Conservation (phyloP, 148 eudicot species). For the Vaccinium myrtillus region DNA sequence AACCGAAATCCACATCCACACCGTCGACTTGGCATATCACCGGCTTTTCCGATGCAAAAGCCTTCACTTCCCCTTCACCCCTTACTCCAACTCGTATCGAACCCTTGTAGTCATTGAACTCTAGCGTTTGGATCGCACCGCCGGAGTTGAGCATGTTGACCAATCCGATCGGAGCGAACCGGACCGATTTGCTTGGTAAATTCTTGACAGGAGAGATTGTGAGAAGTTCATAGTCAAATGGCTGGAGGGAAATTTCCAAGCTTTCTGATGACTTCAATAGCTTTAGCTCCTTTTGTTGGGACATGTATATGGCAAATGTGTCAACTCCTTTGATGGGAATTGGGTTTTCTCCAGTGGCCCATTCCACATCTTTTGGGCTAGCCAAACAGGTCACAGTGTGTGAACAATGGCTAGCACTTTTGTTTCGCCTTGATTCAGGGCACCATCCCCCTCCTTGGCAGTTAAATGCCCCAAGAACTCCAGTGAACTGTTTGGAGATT, state of each 20-base stretch:
- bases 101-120: background rate
- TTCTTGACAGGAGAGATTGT: conserved; percentile 14
- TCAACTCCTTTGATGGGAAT: conserved; percentile 12
- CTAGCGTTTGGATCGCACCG: conserved; percentile 29
- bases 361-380: conserved; percentile 18
- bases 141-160: conserved; percentile 49
- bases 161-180: conserved; percentile 31
- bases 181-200: background rate
- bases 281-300: background rate
- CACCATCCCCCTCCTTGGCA: conserved; percentile 30
- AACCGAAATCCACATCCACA: conserved; percentile 30
- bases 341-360: conserved; percentile 16
- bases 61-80: conserved; percentile 43
- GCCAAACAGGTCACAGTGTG: conserved; percentile 12
- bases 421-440: conserved; percentile 13
- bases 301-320: conserved; percentile 18
- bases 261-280: conserved; percentile 15
- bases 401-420: conserved; percentile 10
- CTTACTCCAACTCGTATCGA: conserved; percentile 2
- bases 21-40: conserved; percentile 31
- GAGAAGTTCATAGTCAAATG: conserved; percentile 21
- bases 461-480: conserved; percentile 24
- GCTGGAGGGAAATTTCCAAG: conserved; percentile 10
- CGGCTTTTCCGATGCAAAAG: conserved; percentile 40
- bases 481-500: conserved; percentile 14